These are phyloP conservation scores for Colletotrichum shisoi DNA, from an alignment of 2,329 filamentous ascomycete species.

Conservation along the genomic window DNA sequence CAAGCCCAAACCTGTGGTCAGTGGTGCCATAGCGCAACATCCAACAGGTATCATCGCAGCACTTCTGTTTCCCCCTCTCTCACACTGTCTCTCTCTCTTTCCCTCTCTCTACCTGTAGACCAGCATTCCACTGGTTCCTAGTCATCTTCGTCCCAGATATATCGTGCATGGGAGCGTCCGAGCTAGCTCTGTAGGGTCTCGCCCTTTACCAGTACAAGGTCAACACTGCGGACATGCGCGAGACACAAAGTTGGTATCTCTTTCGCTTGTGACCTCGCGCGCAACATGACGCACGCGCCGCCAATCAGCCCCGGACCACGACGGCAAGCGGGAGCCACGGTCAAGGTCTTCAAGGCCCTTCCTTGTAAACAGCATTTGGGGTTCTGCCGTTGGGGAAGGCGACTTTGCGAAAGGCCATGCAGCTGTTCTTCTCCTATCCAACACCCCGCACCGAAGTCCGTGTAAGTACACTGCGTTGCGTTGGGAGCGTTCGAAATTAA, in stretches of 20 bases:
- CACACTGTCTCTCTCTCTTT: no score
- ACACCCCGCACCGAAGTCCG: conserved; percentile 24
- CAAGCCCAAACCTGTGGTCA: conserved; percentile 21
- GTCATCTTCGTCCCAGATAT: conserved; percentile 10
- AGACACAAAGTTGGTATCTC: conserved; percentile 27
- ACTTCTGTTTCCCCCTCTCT: neutral
- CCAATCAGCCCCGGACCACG: conserved; percentile 11
- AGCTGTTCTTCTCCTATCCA: conserved; percentile 13
- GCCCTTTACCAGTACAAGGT: neutral
- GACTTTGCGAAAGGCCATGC: conserved; percentile 12
- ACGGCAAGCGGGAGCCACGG: conserved; percentile 3
- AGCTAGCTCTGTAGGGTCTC: conserved; percentile 20
- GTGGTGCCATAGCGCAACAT: conserved; percentile 24
- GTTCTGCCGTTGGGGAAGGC: conserved; percentile 21
- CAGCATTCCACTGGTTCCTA: conserved; percentile 11
- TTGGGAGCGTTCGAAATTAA: no score
- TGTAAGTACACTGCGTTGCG: no score
- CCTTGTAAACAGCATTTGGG: conserved; percentile 11
- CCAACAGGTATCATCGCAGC: conserved; percentile 22
- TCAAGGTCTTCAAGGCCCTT: conserved; percentile 8
- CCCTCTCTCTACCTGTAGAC: neutral
- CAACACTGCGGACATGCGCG: conserved; percentile 9
- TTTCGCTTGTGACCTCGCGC: conserved; percentile 25
- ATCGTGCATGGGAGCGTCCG: neutral
- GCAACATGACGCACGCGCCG: conserved; percentile 30